phyloP scores from a whole-genome alignment of 2,329 filamentous ascomycete species.

The Mycosphaerella sp. region DNA sequence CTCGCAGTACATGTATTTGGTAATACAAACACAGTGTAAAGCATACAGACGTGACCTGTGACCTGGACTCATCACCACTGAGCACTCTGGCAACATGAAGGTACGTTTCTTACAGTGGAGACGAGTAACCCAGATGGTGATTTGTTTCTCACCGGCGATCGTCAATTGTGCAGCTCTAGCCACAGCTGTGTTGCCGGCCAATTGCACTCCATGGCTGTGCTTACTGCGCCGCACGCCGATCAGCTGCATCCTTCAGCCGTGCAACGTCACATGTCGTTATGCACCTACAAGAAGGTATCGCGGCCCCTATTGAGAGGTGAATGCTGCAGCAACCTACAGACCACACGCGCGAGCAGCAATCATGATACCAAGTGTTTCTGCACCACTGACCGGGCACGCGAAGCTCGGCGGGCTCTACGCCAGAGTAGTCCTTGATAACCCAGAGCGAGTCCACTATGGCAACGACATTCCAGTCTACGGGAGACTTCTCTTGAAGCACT shows the following conservation, averaged over 20 bases:
- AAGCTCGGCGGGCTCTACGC: constrained; percentile 11
- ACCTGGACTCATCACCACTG: no score
- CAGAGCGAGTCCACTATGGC: constrained; percentile 15
- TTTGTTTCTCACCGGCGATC: no score
- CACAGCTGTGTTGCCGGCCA: no score
- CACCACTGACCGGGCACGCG: not conserved
- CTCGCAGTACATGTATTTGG: no score
- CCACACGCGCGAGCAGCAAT: not conserved
- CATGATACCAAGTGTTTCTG: not conserved
- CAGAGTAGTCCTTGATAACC: constrained; percentile 11
- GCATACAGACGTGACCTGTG: no score
- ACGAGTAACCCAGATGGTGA: no score
- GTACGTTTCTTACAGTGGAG: no score
- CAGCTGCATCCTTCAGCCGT: constrained; percentile 45
- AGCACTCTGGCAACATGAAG: no score
- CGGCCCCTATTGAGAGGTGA: not conserved
- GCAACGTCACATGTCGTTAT: constrained; percentile 3
- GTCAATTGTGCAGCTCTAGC: no score
- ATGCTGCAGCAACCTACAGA: not conserved
- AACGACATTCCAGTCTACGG: constrained; percentile 13
- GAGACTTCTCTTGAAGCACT: constrained; percentile 9
- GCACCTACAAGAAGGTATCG: constrained; percentile 11
- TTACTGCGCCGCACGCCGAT: not conserved
- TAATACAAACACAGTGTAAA: no score
- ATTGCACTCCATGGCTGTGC: not conserved